These are phyloP conservation scores for Sanguinoderma infundibulare DNA, from an alignment of 1,284 basidiomycete species.

Conservation along the genomic window DNA sequence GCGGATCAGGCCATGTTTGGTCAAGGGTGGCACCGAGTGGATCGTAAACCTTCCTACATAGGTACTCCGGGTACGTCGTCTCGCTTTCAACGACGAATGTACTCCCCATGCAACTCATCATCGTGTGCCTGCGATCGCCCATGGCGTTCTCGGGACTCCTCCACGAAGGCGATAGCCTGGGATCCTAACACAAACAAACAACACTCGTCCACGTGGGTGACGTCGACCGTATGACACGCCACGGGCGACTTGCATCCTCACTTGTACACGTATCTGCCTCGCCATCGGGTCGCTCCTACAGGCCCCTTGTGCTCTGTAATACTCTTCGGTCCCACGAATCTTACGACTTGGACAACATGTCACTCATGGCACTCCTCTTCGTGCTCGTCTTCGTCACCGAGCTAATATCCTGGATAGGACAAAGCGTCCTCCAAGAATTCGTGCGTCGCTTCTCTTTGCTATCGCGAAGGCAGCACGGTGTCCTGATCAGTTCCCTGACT, in stretches of 20 bases:
- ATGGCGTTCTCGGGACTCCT: too few species aligned
- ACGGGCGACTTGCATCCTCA: slow-evolving; percentile 9
- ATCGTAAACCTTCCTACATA: too few species aligned
- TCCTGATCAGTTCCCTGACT: not conserved
- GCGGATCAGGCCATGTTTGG: too few species aligned
- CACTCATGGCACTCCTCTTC: slow-evolving; percentile 83
- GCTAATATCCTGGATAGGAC: slow-evolving; percentile 86
- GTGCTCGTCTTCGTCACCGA: slow-evolving; percentile 81
- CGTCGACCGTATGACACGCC: slow-evolving; percentile 16
- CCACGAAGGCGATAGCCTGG: slow-evolving; percentile 23
- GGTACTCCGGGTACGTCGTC: too few species aligned
- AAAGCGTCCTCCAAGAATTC: slow-evolving; percentile 77
- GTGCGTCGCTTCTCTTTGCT: slow-evolving; percentile 49
- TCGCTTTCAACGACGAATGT: too few species aligned
- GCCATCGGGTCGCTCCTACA: slow-evolving; percentile 3
- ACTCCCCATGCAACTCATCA: too few species aligned
- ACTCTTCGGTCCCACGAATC: slow-evolving; percentile 1
- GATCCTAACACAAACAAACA: slow-evolving; percentile 31
- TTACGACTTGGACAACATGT: slow-evolving; percentile 47
- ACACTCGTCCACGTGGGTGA: slow-evolving; percentile 17
- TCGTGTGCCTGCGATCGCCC: too few species aligned
- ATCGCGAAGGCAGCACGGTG: not conserved
- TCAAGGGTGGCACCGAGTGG: too few species aligned
- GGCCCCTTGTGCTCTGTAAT: slow-evolving; percentile 12
- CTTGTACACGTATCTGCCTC: slow-evolving; percentile 25